These are phyloP conservation scores for Solanum chmielewskii DNA, from an alignment of 257 asterid genomes.

Conservation along the genomic window DNA sequence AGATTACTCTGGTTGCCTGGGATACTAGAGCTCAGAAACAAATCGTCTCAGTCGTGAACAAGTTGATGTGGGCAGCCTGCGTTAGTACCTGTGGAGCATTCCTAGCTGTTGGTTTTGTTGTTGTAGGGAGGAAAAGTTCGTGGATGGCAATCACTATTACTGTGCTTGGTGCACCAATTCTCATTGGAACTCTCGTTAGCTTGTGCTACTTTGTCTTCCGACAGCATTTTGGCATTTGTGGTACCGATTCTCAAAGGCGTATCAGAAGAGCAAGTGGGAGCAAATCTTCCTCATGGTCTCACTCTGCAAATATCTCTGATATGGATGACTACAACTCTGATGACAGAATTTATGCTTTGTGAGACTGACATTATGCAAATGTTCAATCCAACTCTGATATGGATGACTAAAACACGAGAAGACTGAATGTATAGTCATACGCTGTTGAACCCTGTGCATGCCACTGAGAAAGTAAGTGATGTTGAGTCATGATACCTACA, in stretches of 20 bases:
- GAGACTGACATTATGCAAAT: neutral
- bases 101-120: slow-evolving; percentile 67
- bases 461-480: neutral
- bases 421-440: neutral
- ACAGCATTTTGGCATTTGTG: slow-evolving; percentile 76
- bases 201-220: slow-evolving; percentile 84
- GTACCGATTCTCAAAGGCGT: slow-evolving; percentile 76
- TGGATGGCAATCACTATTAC: slow-evolving; percentile 88
- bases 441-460: neutral
- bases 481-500: neutral
- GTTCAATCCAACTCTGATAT: neutral
- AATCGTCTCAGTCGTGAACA: slow-evolving; percentile 79
- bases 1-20: slow-evolving; percentile 90
- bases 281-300: slow-evolving; percentile 87
- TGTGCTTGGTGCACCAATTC: slow-evolving; percentile 68
- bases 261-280: slow-evolving; percentile 77
- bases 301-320: slow-evolving; percentile 69
- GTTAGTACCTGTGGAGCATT: slow-evolving; percentile 90
- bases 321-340: slow-evolving; percentile 77
- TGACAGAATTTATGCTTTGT: slow-evolving; percentile 83
- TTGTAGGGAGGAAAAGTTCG: slow-evolving; percentile 57
- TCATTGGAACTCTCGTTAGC: slow-evolving; percentile 65
- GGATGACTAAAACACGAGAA: neutral
- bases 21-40: slow-evolving; percentile 80
- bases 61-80: slow-evolving; percentile 98